A percentile compares a stretch with the other conserved stretches of the same genome.
phyloP scores from a whole-genome alignment of 2,329 filamentous ascomycete species.

The Myrmaecium sp. region DNA sequence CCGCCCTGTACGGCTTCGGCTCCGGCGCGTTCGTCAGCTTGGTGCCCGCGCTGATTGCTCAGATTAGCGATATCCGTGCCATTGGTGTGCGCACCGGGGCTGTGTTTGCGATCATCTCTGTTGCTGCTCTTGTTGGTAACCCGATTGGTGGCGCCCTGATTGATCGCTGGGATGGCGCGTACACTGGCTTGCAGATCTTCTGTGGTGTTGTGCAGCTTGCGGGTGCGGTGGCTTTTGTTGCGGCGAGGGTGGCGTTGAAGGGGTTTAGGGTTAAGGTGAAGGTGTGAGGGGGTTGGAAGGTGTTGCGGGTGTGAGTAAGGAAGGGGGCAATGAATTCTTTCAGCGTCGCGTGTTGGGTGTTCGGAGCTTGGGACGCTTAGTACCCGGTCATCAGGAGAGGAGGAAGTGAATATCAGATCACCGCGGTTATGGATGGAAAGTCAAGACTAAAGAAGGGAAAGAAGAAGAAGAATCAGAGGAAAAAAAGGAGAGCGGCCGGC shows the following conservation, averaged over 20 bases:
- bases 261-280: slow-evolving; percentile 11
- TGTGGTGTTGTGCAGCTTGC: slow-evolving; percentile 36
- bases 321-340: no score
- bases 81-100: slow-evolving; percentile 53
- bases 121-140: slow-evolving; percentile 49
- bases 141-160: slow-evolving; percentile 43
- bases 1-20: slow-evolving; percentile 51
- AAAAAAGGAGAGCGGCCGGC: no score
- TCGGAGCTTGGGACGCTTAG: no score
- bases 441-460: no score
- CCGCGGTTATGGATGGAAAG: no score
- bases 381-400: no score
- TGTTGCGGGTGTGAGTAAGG: no score
- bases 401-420: no score
- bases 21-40: slow-evolving; percentile 50
- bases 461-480: no score
- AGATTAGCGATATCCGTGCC: slow-evolving; percentile 52
- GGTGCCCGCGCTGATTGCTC: slow-evolving; percentile 46
- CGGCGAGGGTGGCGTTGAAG: slow-evolving; percentile 13
- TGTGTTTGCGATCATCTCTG: slow-evolving; percentile 41
- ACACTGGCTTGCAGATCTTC: slow-evolving; percentile 47
- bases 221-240: slow-evolving; percentile 19
- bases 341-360: no score
- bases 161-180: slow-evolving; percentile 25
- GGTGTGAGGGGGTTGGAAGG: slow-evolving; percentile 5